Evolutionary conservation across 2,329 filamentous ascomycete species (phyloP).

Genomic region (Calonectria naviculata): DNA sequence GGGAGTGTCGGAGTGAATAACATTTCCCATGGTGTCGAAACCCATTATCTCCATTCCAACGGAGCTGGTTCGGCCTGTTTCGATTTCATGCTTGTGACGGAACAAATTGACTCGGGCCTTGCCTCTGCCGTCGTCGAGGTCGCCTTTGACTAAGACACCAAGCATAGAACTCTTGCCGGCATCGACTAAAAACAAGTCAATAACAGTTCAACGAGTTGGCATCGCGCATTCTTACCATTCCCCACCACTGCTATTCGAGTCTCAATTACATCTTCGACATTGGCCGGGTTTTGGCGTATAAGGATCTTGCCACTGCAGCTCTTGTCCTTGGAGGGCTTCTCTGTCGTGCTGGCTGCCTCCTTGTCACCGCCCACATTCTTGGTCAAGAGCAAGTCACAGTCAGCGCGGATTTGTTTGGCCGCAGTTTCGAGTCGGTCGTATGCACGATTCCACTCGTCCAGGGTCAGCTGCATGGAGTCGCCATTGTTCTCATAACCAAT

Average conservation of each 20-base stretch:
- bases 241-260: constrained; percentile 96
- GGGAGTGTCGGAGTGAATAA: constrained; percentile 83
- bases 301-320: constrained; percentile 88
- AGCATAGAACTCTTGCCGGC: constrained; percentile 97
- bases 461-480: constrained; percentile 82
- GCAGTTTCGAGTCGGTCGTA: constrained; percentile 73
- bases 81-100: constrained; percentile 97
- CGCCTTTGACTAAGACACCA: constrained; percentile 94
- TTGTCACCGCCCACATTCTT: constrained; percentile 85
- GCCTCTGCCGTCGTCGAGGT: constrained; percentile 92
- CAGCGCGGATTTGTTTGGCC: constrained; percentile 73
- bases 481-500: constrained; percentile 91
- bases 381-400: constrained; percentile 87
- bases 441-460: constrained; percentile 80
- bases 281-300: constrained; percentile 78
- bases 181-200: constrained; percentile 72
- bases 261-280: constrained; percentile 90
- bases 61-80: constrained; percentile 93
- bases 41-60: constrained; percentile 99
- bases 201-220: background rate
- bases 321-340: constrained; percentile 72
- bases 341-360: constrained; percentile 71
- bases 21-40: constrained; percentile 87
- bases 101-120: constrained; percentile 96
- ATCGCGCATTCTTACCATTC: constrained; percentile 69